Evolutionary conservation across 495 filamentous ascomycete genomes (phyloP).

Genomic region (Hyaloscypha finlandica): DNA sequence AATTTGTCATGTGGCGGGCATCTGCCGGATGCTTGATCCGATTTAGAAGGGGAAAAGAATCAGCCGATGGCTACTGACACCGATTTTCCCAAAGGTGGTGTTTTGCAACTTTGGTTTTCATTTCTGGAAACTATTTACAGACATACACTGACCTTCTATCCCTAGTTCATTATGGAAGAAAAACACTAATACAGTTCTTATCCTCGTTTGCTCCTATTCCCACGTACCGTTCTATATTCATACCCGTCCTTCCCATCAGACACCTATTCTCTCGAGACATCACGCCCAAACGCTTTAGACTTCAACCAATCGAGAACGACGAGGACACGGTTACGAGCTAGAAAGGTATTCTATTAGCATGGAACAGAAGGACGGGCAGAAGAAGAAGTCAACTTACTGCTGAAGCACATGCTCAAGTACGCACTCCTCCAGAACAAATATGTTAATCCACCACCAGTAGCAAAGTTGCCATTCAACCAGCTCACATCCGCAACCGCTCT

Average conservation of each 20-base stretch:
- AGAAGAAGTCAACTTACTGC: slow-evolving; percentile 63
- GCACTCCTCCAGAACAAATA: slow-evolving; percentile 96
- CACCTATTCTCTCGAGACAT: slow-evolving; percentile 87
- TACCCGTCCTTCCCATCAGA: not conserved
- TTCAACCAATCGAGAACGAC: slow-evolving; percentile 96
- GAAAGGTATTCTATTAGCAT: not conserved
- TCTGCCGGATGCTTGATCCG: not conserved
- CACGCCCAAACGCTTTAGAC: slow-evolving; percentile 91
- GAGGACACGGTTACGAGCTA: slow-evolving; percentile 87
- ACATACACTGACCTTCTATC: slow-evolving; percentile 21
- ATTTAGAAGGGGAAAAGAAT: not conserved
- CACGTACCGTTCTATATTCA: not conserved
- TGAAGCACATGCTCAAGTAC: slow-evolving; percentile 99
- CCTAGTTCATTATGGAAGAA: slow-evolving; percentile 24
- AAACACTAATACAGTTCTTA: slow-evolving; percentile 7
- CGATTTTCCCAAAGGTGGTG: not conserved
- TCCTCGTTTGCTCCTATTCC: not conserved
- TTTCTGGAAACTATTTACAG: slow-evolving; percentile 18
- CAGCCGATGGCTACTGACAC: slow-evolving; percentile 9
- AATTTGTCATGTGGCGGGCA: not conserved
- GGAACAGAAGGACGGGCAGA: not conserved
- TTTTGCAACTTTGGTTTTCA: not conserved
- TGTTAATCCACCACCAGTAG: slow-evolving; percentile 77
- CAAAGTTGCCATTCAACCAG: slow-evolving; percentile 96
- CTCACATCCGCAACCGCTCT: slow-evolving; percentile 96